Base-by-base conservation (phyloP, 495 filamentous ascomycete genomes). In the Tuber microsphaerosporum region DNA sequence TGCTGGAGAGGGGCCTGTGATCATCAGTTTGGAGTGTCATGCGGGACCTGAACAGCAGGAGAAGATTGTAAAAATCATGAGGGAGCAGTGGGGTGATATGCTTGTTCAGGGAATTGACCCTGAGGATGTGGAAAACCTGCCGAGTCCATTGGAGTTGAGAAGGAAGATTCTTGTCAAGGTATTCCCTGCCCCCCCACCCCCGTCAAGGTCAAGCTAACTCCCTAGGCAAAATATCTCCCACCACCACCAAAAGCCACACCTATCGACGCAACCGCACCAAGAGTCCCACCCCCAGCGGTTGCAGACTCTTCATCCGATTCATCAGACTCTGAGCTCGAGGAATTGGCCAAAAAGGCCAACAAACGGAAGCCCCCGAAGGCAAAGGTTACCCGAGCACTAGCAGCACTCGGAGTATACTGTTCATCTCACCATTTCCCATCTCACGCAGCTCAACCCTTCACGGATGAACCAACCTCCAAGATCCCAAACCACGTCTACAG, bases 81-180 rank as follows among this genome's bases (percentile, higher is more conserved):
- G 88, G 71, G 87, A 94, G 70, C 89, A 89, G 17, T 97, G 92
- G 92, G 87, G 86, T 34, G 90, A 87, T 0, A 85, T 89, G 75
- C 86, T 98, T 0, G 85, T 97, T 0, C 88, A 92, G 39, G 78
- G 77, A 2, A 82, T 84, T 37, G 76, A 85, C 72, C 86, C 87
- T 0, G 84, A 86, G 16, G 85, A 87, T 42, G 77, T 85, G 2
- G 84, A 86, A 22, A 84, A 88, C 14, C 86, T 96, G 14, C 94
- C 94, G 0, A 82, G 87, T 0, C 89, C 93, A 0, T 87, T 84
- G 20, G 87, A 91, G 22, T 83, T 97, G 74, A 87, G 87, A 69
- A 85, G 88, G 39, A 94, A 92, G 84, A 97, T 97, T 76, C 85
- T 98, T 44, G 89, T 98, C 84, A 98, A 98, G 85, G 93, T 94